These are phyloP conservation scores for Chaetoceros tenuissimus DNA, from an alignment of 108 stramenopile genomes.

Conservation along the genomic window DNA sequence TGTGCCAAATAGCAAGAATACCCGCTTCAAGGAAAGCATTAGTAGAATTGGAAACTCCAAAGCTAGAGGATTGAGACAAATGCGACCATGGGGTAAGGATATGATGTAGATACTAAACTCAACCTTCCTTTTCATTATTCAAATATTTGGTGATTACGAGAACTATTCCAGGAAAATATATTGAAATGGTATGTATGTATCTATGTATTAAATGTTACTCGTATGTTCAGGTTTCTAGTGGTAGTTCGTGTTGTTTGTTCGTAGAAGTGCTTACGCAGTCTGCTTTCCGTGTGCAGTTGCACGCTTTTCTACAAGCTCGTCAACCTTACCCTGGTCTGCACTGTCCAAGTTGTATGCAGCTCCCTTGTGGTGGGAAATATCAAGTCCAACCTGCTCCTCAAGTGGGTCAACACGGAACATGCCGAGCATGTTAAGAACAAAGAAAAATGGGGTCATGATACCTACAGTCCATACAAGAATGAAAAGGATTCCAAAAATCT, in stretches of 20 bases:
- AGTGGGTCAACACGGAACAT: constrained; percentile 83
- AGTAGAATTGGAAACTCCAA: neutral
- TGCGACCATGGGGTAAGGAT: constrained; percentile 5
- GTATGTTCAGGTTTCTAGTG: too few relatives aligned
- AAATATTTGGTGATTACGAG: too few relatives aligned
- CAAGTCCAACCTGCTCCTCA: constrained; percentile 78
- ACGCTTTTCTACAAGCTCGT: constrained; percentile 55
- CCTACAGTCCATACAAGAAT: constrained; percentile 70
- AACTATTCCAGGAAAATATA: too few relatives aligned
- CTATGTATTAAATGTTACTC: too few relatives aligned
- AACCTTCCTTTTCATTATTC: neutral
- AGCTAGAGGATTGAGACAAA: constrained; percentile 1
- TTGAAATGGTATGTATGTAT: too few relatives aligned
- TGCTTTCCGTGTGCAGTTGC: constrained; percentile 43
- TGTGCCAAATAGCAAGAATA: neutral
- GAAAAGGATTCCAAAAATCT: constrained; percentile 57
- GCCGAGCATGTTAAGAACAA: constrained; percentile 46
- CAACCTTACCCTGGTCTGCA: constrained; percentile 46
- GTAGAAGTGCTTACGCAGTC: too few relatives aligned
- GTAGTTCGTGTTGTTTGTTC: too few relatives aligned
- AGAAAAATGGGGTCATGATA: constrained; percentile 75
- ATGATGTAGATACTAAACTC: too few relatives aligned
- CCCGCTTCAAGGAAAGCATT: neutral
- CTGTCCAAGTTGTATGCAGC: constrained; percentile 58
- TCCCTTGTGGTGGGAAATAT: constrained; percentile 78